Evolutionary conservation across 352 stramenopile genomes (phyloP).

Genomic region (Phytophthora lateralis): DNA sequence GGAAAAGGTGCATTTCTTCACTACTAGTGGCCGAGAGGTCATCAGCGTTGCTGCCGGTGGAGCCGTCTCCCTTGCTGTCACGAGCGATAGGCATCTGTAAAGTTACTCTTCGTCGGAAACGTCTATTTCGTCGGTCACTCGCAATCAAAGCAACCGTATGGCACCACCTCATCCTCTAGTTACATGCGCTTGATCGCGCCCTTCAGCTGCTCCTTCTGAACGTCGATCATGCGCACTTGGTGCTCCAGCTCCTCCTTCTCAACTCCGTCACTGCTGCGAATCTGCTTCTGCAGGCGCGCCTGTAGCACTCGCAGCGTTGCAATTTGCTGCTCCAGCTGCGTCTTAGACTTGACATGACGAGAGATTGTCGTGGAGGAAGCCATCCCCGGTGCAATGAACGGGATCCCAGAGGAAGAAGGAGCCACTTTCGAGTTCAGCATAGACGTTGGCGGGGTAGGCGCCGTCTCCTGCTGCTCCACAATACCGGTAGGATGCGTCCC

Average conservation of each 20-base stretch:
- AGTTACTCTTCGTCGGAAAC: conserved; percentile 10
- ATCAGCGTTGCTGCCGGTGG: conserved; percentile 49
- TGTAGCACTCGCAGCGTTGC: conserved; percentile 42
- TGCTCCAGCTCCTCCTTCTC: conserved; percentile 48
- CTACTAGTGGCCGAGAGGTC: conserved; percentile 32
- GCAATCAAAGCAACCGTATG: not conserved
- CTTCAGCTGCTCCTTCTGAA: conserved; percentile 64
- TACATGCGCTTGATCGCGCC: conserved; percentile 50
- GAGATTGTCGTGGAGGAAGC: conserved; percentile 2
- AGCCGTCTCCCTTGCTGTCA: conserved; percentile 68
- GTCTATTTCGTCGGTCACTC: conserved; percentile 19
- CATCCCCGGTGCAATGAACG: conserved; percentile 44
- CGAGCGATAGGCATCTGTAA: conserved; percentile 10
- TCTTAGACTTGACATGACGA: conserved; percentile 37
- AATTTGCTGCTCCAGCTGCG: conserved; percentile 50
- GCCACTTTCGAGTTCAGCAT: conserved; percentile 25
- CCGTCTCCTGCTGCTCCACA: not conserved
- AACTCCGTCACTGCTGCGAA: conserved; percentile 18
- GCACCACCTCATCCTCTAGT: not conserved
- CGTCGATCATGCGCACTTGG: conserved; percentile 57
- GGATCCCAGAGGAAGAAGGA: conserved; percentile 21
- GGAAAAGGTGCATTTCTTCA: conserved; percentile 59
- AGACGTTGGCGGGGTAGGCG: conserved; percentile 13
- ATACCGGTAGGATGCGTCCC: not conserved
- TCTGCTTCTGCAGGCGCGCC: conserved; percentile 31